phyloP scores from a whole-genome alignment of 805 yeast genomes.

The Pichia sporocuriosa region DNA sequence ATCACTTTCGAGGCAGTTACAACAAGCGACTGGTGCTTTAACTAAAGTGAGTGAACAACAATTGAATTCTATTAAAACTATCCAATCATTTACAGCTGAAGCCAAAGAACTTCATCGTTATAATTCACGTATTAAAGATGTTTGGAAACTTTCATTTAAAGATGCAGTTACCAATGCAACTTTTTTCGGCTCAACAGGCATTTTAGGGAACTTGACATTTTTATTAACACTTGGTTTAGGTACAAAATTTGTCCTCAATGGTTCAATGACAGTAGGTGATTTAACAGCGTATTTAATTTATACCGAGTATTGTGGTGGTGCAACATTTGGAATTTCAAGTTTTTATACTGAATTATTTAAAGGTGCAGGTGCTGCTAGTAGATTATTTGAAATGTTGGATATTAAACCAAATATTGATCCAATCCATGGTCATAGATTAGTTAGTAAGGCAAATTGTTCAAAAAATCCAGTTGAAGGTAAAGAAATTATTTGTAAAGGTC shows the following conservation, averaged over 20 bases:
- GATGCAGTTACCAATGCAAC: conserved; percentile 80
- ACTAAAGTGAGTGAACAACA: conserved; percentile 92
- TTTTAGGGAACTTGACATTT: conserved; percentile 76
- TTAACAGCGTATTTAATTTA: conserved; percentile 90
- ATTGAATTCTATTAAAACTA: conserved; percentile 74
- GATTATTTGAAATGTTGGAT: conserved; percentile 83
- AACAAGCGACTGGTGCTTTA: conserved; percentile 77
- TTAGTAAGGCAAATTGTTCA: conserved; percentile 7
- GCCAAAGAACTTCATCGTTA: conserved; percentile 68
- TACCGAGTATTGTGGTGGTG: conserved; percentile 88
- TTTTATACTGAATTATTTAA: conserved; percentile 93
- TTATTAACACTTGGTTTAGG: conserved; percentile 74
- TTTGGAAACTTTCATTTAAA: conserved; percentile 63
- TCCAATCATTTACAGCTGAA: conserved; percentile 89
- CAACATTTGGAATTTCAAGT: conserved; percentile 84
- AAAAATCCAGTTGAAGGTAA: conserved; percentile 3
- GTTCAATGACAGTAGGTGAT: conserved; percentile 79
- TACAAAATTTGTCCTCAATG: conserved; percentile 66
- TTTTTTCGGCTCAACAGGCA: conserved; percentile 73
- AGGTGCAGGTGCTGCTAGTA: conserved; percentile 93
- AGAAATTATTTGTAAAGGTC: conserved; percentile 35
- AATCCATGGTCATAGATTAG: conserved; percentile 49
- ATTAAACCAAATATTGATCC: conserved; percentile 69
- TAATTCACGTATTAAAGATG: conserved; percentile 60
- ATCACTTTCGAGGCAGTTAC: conserved; percentile 66